phyloP scores from a whole-genome alignment of 352 stramenopile species.

The Aphanomyces invadans region DNA sequence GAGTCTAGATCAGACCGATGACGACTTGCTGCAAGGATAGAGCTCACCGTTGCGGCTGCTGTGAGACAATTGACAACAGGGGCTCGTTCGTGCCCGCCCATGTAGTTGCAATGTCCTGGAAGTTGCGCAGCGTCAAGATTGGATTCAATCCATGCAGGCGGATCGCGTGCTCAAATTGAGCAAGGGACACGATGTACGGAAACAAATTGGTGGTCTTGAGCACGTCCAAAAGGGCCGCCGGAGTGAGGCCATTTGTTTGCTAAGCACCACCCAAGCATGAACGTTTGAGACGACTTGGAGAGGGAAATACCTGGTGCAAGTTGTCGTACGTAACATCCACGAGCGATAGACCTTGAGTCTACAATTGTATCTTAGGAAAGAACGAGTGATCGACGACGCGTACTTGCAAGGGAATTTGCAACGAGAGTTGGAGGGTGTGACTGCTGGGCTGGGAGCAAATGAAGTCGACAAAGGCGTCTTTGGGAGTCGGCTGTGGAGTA shows the following conservation, averaged over 20 bases:
- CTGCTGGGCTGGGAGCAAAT: not conserved
- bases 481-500: not conserved
- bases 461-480: not conserved
- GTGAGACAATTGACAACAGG: not conserved
- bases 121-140: not conserved
- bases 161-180: not conserved
- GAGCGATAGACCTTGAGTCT: not conserved
- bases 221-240: not conserved
- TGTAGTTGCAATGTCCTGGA: not conserved
- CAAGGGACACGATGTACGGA: slow-evolving; percentile 16
- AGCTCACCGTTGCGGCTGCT: not conserved
- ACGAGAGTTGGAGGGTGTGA: not conserved
- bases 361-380: not conserved
- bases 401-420: not conserved
- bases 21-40: too few species aligned
- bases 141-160: not conserved
- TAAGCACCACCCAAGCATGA: not conserved
- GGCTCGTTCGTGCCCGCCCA: slow-evolving; percentile 8
- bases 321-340: not conserved
- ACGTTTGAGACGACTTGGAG: not conserved
- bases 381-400: not conserved
- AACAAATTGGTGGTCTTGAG: not conserved
- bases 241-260: not conserved
- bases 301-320: not conserved
- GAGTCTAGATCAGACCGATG: too few species aligned